These are phyloP conservation scores for Zygoascus biomembranicola DNA, from an alignment of 805 yeast genomes.

Conservation along the genomic window DNA sequence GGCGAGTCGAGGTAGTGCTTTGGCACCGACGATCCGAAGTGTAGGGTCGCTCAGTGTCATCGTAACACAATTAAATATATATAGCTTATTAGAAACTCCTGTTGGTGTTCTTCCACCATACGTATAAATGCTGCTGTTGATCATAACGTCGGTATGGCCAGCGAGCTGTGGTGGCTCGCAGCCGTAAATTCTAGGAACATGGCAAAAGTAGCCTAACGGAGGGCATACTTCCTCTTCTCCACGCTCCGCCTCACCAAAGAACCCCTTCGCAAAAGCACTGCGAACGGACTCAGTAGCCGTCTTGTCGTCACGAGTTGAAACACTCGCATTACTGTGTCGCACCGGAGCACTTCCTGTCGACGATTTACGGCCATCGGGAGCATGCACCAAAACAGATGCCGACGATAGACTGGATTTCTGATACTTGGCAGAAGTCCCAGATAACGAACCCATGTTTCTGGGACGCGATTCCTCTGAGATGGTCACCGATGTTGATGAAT, in stretches of 20 bases:
- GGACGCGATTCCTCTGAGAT: not conserved
- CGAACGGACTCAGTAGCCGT: not conserved
- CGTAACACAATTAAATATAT: slow-evolving; percentile 16
- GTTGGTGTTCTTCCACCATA: slow-evolving; percentile 18
- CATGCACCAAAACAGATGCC: not conserved
- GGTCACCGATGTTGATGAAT: not conserved
- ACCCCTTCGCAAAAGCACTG: not conserved
- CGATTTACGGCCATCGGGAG: not conserved
- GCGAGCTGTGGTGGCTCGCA: slow-evolving; percentile 17
- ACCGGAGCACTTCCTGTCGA: not conserved
- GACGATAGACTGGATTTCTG: not conserved
- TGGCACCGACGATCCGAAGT: slow-evolving; percentile 2
- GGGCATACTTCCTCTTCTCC: not conserved
- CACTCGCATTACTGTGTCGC: not conserved
- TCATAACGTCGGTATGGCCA: slow-evolving; percentile 16
- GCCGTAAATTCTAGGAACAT: slow-evolving; percentile 20
- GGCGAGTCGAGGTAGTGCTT: slow-evolving; percentile 9
- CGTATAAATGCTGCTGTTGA: slow-evolving; percentile 13
- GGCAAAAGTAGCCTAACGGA: slow-evolving; percentile 7
- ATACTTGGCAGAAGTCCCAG: not conserved
- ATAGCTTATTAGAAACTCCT: slow-evolving; percentile 11
- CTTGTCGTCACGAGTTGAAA: not conserved
- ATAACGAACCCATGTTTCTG: not conserved
- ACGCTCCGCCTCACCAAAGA: not conserved
- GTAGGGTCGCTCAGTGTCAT: slow-evolving; percentile 9